These are phyloP conservation scores for Fagus sylvatica DNA, from an alignment of 306 rosid genomes.

Conservation along the genomic window DNA sequence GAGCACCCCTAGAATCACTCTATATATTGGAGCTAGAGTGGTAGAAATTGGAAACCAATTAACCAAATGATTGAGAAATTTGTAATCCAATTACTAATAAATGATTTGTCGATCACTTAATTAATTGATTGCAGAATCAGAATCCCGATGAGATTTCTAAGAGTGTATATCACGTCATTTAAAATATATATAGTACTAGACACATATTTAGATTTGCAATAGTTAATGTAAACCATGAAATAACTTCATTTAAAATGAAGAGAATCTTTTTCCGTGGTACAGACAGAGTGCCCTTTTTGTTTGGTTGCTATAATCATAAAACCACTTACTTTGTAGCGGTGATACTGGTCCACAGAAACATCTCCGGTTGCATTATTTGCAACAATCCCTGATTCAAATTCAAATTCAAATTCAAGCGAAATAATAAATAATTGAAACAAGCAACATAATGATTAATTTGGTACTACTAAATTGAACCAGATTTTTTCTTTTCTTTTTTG, in stretches of 20 bases:
- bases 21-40: too few relatives aligned
- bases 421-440: too few relatives aligned
- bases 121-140: background rate
- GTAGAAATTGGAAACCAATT: too few relatives aligned
- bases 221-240: background rate
- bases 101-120: background rate
- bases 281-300: background rate
- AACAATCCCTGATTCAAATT: constrained; percentile 79
- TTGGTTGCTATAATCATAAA: background rate
- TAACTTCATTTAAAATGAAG: too few relatives aligned
- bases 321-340: constrained; percentile 66
- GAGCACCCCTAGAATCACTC: too few relatives aligned
- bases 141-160: background rate
- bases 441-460: too few relatives aligned
- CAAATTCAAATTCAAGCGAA: background rate
- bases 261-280: background rate
- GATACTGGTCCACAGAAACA: constrained; percentile 88
- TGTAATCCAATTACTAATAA: background rate
- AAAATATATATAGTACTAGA: background rate
- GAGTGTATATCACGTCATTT: too few relatives aligned
- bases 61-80: too few relatives aligned
- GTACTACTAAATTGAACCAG: too few relatives aligned
- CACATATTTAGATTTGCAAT: background rate
- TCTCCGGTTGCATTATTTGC: constrained; percentile 75
- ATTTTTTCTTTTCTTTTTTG: too few relatives aligned